These are phyloP conservation scores for Pontederia paniculata DNA, from an alignment of 176 grass and related monocot species.

Conservation along the genomic window DNA sequence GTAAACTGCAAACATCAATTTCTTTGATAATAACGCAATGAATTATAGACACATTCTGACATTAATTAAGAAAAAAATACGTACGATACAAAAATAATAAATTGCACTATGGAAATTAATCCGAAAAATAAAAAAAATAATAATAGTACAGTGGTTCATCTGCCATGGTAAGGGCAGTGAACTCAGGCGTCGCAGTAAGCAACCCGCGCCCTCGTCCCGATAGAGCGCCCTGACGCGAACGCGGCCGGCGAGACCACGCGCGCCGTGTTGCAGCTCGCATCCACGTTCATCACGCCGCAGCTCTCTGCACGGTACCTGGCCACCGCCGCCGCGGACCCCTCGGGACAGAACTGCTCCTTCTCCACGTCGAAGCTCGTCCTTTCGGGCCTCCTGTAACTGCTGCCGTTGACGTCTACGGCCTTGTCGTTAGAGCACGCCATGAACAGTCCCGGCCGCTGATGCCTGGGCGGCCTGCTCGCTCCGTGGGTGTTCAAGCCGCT, in stretches of 20 bases:
- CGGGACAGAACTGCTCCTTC: not conserved
- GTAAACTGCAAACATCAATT: too few relatives aligned
- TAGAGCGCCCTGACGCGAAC: not conserved
- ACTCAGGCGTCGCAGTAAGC: too few relatives aligned
- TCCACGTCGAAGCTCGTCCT: slow-evolving; percentile 1
- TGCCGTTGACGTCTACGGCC: slow-evolving; percentile 39
- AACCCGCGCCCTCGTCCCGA: too few relatives aligned
- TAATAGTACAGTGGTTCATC: too few relatives aligned
- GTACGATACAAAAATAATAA: too few relatives aligned
- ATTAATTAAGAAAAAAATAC: too few relatives aligned
- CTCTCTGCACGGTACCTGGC: slow-evolving; percentile 27
- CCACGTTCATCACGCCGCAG: slow-evolving; percentile 2
- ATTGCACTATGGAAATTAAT: too few relatives aligned
- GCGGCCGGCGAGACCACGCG: not conserved
- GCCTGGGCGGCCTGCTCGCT: not conserved
- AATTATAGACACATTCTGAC: too few relatives aligned
- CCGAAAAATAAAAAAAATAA: too few relatives aligned
- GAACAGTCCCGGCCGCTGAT: slow-evolving; percentile 31
- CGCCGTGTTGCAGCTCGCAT: too few relatives aligned
- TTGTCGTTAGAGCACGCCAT: slow-evolving; percentile 58
- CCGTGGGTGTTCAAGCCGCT: not conserved
- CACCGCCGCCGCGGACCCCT: not conserved
- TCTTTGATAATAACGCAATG: too few relatives aligned
- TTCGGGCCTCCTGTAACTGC: not conserved
- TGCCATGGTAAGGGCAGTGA: too few relatives aligned